Conservation (phyloP, 768 basidiomycete genomes). For the Pholiota conissans region DNA sequence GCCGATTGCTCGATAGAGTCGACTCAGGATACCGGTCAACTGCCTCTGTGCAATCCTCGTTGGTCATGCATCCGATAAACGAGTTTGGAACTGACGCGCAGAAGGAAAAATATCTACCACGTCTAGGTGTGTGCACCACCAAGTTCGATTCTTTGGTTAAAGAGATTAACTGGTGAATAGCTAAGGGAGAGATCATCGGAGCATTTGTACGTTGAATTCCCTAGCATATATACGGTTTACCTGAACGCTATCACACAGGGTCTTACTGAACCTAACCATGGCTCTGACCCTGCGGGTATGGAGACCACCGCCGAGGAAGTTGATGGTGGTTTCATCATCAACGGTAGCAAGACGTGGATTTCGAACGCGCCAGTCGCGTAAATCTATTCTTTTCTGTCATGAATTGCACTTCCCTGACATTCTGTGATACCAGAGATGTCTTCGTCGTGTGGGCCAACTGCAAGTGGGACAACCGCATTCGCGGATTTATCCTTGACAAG, state of each 20-base stretch:
- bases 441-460: slow-evolving; percentile 95
- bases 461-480: slow-evolving; percentile 89
- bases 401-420: neutral
- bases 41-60: slow-evolving; percentile 92
- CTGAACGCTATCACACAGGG: slow-evolving; percentile 53
- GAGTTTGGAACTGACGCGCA: slow-evolving; percentile 89
- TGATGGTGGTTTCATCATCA: slow-evolving; percentile 82
- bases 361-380: slow-evolving; percentile 90
- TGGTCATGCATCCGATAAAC: slow-evolving; percentile 94
- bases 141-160: neutral
- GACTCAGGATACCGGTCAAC: slow-evolving; percentile 97
- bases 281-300: slow-evolving; percentile 98
- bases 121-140: slow-evolving; percentile 53
- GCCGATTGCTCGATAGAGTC: slow-evolving; percentile 51
- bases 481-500: slow-evolving; percentile 92
- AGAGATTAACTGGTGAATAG: slow-evolving; percentile 32
- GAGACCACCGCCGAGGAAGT: slow-evolving; percentile 86
- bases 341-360: slow-evolving; percentile 98
- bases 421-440: slow-evolving; percentile 57
- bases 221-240: neutral
- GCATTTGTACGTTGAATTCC: slow-evolving; percentile 74
- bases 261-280: slow-evolving; percentile 94
- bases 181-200: slow-evolving; percentile 83
- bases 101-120: slow-evolving; percentile 88
- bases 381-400: slow-evolving; percentile 26